Evolutionary conservation across 2,329 filamentous ascomycete species (phyloP).

Genomic region (Penicillium palitans): DNA sequence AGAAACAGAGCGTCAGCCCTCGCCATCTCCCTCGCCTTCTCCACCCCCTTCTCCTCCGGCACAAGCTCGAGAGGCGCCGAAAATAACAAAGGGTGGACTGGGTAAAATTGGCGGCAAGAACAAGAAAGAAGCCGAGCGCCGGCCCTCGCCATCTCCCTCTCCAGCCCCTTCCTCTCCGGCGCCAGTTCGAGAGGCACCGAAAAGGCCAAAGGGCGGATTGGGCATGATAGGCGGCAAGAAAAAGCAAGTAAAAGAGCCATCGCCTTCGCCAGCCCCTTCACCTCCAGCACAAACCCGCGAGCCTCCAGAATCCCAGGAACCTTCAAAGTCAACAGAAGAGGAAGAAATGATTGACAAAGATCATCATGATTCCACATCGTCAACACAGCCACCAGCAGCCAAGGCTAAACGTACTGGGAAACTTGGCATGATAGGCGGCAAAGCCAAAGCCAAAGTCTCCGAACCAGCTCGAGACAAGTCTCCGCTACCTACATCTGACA

Average conservation of each 20-base stretch:
- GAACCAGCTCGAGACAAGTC: slow-evolving; percentile 1
- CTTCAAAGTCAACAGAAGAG: not conserved
- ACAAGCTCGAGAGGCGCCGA: not conserved
- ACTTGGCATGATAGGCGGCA: slow-evolving; percentile 41
- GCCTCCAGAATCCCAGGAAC: slow-evolving; percentile 6
- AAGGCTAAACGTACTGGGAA: slow-evolving; percentile 30
- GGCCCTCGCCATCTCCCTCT: slow-evolving; percentile 9
- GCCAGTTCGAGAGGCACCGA: not conserved
- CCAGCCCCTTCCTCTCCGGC: not conserved
- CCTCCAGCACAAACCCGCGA: not conserved
- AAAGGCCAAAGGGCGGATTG: slow-evolving; percentile 11
- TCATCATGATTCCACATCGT: slow-evolving; percentile 6
- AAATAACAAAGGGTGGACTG: slow-evolving; percentile 10
- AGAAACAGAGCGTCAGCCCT: slow-evolving; percentile 14
- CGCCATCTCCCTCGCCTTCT: not conserved
- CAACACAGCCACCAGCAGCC: slow-evolving; percentile 5
- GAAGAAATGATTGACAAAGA: not conserved
- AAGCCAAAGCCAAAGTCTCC: slow-evolving; percentile 20
- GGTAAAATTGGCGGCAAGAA: slow-evolving; percentile 23
- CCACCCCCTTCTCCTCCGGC: not conserved
- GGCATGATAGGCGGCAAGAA: slow-evolving; percentile 23
- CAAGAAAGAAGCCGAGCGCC: slow-evolving; percentile 16
- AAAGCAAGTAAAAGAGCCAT: slow-evolving; percentile 16
- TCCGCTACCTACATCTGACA: slow-evolving; percentile 1
- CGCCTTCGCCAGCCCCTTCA: slow-evolving; percentile 17